A percentile compares a stretch with the other conserved stretches of the same genome.
Conservation (phyloP, 331 rosid genomes). For the Pyracantha coccinea region DNA sequence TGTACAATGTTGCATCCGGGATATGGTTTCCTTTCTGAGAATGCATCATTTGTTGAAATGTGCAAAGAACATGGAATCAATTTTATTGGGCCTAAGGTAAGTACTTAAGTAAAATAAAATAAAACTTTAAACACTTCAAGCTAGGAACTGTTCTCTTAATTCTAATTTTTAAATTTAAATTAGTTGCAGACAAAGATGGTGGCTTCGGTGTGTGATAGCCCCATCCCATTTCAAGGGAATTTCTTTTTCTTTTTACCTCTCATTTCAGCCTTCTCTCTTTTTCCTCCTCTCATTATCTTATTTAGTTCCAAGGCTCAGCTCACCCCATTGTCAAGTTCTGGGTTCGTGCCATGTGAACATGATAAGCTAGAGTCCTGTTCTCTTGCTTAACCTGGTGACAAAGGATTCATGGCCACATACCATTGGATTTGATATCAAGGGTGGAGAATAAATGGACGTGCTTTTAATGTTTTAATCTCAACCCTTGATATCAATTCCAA, state of each 20-base stretch:
- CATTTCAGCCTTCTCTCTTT: neutral
- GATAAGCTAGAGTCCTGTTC: neutral
- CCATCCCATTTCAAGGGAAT: neutral
- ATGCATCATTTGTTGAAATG: constrained; percentile 93
- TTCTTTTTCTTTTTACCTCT: neutral
- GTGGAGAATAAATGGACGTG: neutral
- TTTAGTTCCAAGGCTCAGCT: neutral
- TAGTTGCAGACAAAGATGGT: neutral
- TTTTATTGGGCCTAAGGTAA: constrained; percentile 93
- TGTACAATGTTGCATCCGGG: constrained; percentile 98
- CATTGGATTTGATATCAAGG: neutral
- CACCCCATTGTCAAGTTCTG: neutral
- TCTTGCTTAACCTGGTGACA: neutral
- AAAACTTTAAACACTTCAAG: neutral
- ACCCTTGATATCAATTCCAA: neutral
- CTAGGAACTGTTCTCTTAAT: neutral
- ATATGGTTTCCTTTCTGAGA: constrained; percentile 96
- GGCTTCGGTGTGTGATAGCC: neutral
- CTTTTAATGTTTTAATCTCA: neutral
- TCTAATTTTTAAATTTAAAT: neutral
- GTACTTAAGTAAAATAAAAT: constrained; percentile 13
- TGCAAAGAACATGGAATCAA: constrained; percentile 84
- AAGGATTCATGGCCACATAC: neutral
- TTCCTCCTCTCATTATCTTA: neutral
- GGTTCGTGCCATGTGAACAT: neutral